These are phyloP conservation scores for Fusarium anguioides DNA, from an alignment of 2,329 filamentous ascomycete genomes.

Conservation along the genomic window DNA sequence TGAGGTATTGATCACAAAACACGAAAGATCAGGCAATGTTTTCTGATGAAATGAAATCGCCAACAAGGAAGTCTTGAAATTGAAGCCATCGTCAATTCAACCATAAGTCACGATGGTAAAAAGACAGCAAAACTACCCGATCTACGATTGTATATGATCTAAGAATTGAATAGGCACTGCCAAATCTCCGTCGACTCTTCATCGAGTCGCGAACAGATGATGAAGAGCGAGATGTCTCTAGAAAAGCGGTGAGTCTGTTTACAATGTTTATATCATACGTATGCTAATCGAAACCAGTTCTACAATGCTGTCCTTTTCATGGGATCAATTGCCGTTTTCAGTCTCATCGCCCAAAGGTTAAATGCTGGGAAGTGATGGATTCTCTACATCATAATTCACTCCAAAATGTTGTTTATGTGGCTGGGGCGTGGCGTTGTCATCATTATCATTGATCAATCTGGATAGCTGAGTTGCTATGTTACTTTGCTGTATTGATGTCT, in stretches of 20 bases:
- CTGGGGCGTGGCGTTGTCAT: conserved; percentile 6
- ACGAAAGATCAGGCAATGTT: neutral
- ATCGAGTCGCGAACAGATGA: conserved; percentile 93
- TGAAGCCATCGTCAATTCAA: neutral
- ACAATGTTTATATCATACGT: too few relatives aligned
- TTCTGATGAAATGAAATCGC: neutral
- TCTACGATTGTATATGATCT: neutral
- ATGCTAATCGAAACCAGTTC: conserved; percentile 69
- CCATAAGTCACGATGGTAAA: conserved; percentile 30
- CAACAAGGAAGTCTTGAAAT: too few relatives aligned
- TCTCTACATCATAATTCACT: neutral
- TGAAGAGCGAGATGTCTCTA: conserved; percentile 93
- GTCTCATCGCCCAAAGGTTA: conserved; percentile 90
- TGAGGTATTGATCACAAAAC: neutral
- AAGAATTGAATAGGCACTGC: conserved; percentile 70
- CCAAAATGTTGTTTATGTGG: neutral
- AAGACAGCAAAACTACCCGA: neutral
- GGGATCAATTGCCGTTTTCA: conserved; percentile 94
- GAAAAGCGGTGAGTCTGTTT: conserved; percentile 75
- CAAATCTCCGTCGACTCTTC: conserved; percentile 95
- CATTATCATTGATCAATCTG: conserved; percentile 1
- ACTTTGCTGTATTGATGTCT: too few relatives aligned
- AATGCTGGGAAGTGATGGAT: conserved; percentile 58
- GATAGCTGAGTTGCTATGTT: too few relatives aligned
- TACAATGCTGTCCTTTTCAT: conserved; percentile 98